Base-by-base conservation (phyloP, 768 basidiomycete species). In the Phylloporus rhodoxanthus region DNA sequence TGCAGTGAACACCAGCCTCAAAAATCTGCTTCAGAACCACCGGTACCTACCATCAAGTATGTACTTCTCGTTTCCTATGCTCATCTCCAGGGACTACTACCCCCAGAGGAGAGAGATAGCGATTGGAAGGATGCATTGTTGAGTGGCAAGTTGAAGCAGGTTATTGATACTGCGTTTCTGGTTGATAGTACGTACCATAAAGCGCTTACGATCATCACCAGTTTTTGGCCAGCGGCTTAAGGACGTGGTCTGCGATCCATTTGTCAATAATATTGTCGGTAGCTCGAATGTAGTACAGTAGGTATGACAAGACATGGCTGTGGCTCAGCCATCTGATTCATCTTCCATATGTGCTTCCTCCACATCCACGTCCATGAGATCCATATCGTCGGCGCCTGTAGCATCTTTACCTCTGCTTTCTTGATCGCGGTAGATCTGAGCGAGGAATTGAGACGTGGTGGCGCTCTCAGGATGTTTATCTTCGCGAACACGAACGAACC, bases 401-500 rank as follows among this genome's bases (percentile, higher is more conserved):
- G 53, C 44, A 13, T 57, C 64, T 52, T 63, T 57, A 7, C 47
- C 57, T 40, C 66, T 67, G 15, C 66, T 72, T 45, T 81, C 76
- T 65, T 93, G 89, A 36, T 73, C 72, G 46, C 72, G 70, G 67
- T 82, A 92, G 65, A 92, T 77, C 11, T 75, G 72, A 8, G 79
- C 85, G 43, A 94, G 71, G 61, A 88, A 82, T 17, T 77, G 72
- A 2, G 82, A 75, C 4, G 84, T 82, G 56, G 82, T 91, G 2
- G 89, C 91, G 55, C 85, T 68, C 58, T 85, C 82, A 44, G 83
- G 73, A 5, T 59, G 58, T 66, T 91, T 93, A 67, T 94, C 92
- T 9, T 84, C 81, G 21, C 87, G 72, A 7, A 79, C 59, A 51
- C 75, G 78, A 48, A 94, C 74, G 69, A 94, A 95, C 30, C 92